Percentiles rank a stretch among this genome's conserved stretches.
Evolutionary conservation across 1,139 yeast species (phyloP).

Genomic region (Debaryomyces sp.): DNA sequence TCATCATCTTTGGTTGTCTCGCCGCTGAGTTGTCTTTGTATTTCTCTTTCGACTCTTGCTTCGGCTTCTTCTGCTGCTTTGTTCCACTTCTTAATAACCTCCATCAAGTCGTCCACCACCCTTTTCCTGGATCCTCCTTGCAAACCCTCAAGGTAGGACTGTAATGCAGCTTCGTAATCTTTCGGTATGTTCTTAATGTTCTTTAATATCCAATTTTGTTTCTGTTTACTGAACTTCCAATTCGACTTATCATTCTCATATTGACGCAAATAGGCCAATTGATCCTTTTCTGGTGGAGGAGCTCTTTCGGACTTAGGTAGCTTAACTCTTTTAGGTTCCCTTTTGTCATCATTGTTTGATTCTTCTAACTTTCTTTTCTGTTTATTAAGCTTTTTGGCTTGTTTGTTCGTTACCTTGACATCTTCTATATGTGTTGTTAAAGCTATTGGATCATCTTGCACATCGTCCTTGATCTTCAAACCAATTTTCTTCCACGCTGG

Average conservation of each 20-base stretch:
- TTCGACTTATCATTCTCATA: constrained; percentile 59
- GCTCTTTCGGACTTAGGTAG: constrained; percentile 73
- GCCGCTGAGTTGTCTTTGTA: constrained; percentile 25
- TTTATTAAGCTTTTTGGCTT: constrained; percentile 47
- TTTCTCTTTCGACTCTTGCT: constrained; percentile 37
- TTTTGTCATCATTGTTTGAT: constrained; percentile 32
- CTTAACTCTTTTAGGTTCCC: constrained; percentile 75
- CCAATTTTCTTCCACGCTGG: constrained; percentile 96
- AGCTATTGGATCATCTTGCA: constrained; percentile 44
- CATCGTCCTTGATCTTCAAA: constrained; percentile 54
- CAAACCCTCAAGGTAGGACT: constrained; percentile 63
- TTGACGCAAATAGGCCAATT: constrained; percentile 70
- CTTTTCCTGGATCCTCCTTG: constrained; percentile 76
- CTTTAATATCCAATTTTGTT: constrained; percentile 89
- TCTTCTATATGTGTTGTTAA: constrained; percentile 47
- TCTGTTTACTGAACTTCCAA: constrained; percentile 95
- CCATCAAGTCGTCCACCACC: constrained; percentile 53
- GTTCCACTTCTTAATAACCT: constrained; percentile 61
- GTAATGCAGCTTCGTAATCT: constrained; percentile 57
- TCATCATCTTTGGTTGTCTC: constrained; percentile 17
- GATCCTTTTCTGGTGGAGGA: constrained; percentile 83
- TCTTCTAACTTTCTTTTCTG: constrained; percentile 31
- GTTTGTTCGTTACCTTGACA: constrained; percentile 48
- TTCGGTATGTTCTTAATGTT: constrained; percentile 60
- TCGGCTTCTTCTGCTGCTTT: constrained; percentile 45